Evolutionary conservation across 2,329 filamentous ascomycete species (phyloP).

Genomic region (Cladophialophora carrionii): DNA sequence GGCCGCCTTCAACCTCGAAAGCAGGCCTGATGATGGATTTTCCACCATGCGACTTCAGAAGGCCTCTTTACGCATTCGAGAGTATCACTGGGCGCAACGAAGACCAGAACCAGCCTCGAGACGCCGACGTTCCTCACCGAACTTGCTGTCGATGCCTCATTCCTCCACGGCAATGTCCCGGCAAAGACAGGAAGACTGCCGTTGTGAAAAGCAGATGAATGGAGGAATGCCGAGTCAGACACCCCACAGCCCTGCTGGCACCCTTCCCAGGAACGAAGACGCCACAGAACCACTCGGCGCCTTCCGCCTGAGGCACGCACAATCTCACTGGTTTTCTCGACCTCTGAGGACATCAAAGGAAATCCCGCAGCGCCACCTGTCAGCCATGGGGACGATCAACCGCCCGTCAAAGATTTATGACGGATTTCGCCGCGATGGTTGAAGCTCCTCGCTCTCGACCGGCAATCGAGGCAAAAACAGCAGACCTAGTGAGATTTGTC

Average conservation of each 20-base stretch:
- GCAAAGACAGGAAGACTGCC: neutral
- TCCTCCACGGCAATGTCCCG: neutral
- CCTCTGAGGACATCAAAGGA: neutral
- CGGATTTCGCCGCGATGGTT: neutral
- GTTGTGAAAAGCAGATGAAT: neutral
- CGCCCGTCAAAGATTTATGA: neutral
- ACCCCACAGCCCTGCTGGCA: neutral
- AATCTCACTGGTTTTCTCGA: neutral
- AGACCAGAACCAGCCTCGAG: neutral
- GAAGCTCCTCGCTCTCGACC: neutral
- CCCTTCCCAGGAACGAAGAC: neutral
- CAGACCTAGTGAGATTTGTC: neutral
- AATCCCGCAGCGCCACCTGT: neutral
- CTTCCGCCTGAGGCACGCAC: neutral
- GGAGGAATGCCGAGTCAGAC: neutral
- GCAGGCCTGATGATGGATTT: neutral
- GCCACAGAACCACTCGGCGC: neutral
- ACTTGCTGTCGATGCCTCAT: neutral
- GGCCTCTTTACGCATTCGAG: neutral
- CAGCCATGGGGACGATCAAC: neutral
- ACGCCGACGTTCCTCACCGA: neutral
- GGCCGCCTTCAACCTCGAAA: neutral
- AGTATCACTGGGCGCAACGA: neutral
- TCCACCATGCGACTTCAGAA: neutral
- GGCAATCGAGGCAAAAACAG: neutral